Conservation (phyloP, 1,139 yeast genomes). For the Candida frijolesensis region DNA sequence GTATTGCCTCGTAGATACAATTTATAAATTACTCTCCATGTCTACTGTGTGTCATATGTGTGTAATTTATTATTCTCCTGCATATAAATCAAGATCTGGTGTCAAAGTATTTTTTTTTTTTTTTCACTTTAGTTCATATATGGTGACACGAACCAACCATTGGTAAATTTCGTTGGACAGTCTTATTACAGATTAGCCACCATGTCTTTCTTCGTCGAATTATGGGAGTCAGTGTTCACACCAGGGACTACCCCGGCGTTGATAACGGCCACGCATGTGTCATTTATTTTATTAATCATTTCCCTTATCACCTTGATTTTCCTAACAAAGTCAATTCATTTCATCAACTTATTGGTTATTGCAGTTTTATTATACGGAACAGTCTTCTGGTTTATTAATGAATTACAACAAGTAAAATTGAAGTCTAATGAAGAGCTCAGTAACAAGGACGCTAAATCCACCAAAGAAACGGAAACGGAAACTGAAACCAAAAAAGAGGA, state of each 20-base stretch:
- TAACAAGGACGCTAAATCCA: constrained; percentile 14
- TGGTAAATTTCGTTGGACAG: neutral
- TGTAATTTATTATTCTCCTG: neutral
- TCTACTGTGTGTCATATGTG: neutral
- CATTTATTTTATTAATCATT: constrained; percentile 33
- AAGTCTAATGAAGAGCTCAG: constrained; percentile 23
- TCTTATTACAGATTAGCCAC: neutral
- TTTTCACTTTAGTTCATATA: neutral
- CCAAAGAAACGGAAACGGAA: constrained; percentile 5
- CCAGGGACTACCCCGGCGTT: constrained; percentile 94
- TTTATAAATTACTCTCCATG: too few species aligned
- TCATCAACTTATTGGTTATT: constrained; percentile 69
- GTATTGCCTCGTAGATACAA: too few species aligned
- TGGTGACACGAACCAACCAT: neutral
- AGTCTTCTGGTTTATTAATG: constrained; percentile 85
- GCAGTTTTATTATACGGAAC: constrained; percentile 74
- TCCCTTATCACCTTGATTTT: constrained; percentile 61
- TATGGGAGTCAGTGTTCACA: constrained; percentile 91
- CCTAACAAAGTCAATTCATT: constrained; percentile 73
- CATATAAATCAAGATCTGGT: neutral
- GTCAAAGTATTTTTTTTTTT: neutral
- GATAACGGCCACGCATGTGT: constrained; percentile 58
- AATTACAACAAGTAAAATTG: constrained; percentile 56
- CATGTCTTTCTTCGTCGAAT: constrained; percentile 54
- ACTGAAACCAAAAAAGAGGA: constrained; percentile 1